A percentile compares a stretch with the other conserved stretches of the same genome.
Conservation (phyloP, 1,139 yeast genomes). For the Pichia cactophila region DNA sequence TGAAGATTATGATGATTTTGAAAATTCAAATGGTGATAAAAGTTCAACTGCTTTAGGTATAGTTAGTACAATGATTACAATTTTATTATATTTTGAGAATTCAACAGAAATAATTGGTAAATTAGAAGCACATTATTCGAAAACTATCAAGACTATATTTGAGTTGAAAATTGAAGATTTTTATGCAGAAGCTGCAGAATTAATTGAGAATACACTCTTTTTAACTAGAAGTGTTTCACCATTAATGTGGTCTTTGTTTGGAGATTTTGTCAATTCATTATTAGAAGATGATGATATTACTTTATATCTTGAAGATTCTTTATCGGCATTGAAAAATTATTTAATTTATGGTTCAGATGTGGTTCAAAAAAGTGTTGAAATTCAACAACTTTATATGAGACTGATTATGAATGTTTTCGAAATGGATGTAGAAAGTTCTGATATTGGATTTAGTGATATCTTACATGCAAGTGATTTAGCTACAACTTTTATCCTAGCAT, state of each 20-base stretch:
- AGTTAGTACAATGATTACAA: constrained; percentile 79
- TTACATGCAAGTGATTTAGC: constrained; percentile 45
- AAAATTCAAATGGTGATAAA: constrained; percentile 61
- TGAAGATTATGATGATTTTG: constrained; percentile 37
- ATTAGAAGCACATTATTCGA: constrained; percentile 67
- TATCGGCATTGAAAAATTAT: constrained; percentile 70
- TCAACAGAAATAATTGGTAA: constrained; percentile 58
- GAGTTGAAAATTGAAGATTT: constrained; percentile 65
- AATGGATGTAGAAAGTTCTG: constrained; percentile 28
- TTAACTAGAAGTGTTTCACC: constrained; percentile 65
- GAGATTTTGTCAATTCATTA: constrained; percentile 40
- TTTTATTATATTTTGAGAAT: constrained; percentile 80
- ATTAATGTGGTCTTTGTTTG: constrained; percentile 68
- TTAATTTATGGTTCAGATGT: constrained; percentile 62
- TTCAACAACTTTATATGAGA: constrained; percentile 26
- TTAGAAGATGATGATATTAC: constrained; percentile 30
- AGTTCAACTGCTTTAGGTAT: constrained; percentile 84
- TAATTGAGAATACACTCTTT: constrained; percentile 81
- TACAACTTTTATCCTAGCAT: constrained; percentile 45
- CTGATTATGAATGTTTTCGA: constrained; percentile 27
- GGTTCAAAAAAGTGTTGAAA: constrained; percentile 32
- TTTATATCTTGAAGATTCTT: constrained; percentile 64
- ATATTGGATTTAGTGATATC: constrained; percentile 45
- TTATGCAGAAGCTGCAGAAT: constrained; percentile 73
- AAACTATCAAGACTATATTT: constrained; percentile 65